Evolutionary conservation across 768 basidiomycete genomes (phyloP).

Genomic region (Pleurotus cornucopiae): DNA sequence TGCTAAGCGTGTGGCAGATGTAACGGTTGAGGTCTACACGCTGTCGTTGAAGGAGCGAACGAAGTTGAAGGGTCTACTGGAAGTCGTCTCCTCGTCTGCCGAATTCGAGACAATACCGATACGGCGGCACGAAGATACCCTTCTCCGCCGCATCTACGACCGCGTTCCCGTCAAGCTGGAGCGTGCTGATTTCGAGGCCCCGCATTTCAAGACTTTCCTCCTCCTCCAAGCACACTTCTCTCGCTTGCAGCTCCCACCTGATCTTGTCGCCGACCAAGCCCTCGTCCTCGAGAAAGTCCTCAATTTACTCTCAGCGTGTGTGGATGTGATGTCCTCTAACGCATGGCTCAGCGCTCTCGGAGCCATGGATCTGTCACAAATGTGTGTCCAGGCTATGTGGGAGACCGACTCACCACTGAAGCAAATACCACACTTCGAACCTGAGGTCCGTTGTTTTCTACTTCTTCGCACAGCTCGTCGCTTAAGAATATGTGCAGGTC

Average conservation of each 20-base stretch:
- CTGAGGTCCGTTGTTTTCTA: conserved; percentile 52
- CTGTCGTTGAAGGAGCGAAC: conserved; percentile 94
- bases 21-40: conserved; percentile 96
- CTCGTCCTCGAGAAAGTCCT: conserved; percentile 87
- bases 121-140: conserved; percentile 83
- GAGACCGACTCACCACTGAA: conserved; percentile 93
- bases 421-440: conserved; percentile 95
- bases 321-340: conserved; percentile 97
- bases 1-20: conserved; percentile 45
- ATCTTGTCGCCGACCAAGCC: conserved; percentile 88
- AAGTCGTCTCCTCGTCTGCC: conserved; percentile 94
- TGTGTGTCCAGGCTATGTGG: conserved; percentile 99
- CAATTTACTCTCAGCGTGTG: conserved; percentile 88
- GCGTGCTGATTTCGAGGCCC: conserved; percentile 78
- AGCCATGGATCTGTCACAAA: conserved; percentile 97
- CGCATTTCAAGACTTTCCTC: conserved; percentile 97
- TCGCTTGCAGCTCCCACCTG: conserved; percentile 85
- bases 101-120: conserved; percentile 96
- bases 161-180: conserved; percentile 95
- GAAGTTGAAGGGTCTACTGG: conserved; percentile 93
- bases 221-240: conserved; percentile 97
- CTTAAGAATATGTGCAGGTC: conserved; percentile 37
- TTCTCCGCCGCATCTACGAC: conserved; percentile 89
- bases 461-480: not conserved
- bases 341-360: conserved; percentile 92